Percentiles rank a stretch among this genome's conserved stretches.
Conservation (phyloP, 495 filamentous ascomycete genomes). For the Daldinia bambusicola region DNA sequence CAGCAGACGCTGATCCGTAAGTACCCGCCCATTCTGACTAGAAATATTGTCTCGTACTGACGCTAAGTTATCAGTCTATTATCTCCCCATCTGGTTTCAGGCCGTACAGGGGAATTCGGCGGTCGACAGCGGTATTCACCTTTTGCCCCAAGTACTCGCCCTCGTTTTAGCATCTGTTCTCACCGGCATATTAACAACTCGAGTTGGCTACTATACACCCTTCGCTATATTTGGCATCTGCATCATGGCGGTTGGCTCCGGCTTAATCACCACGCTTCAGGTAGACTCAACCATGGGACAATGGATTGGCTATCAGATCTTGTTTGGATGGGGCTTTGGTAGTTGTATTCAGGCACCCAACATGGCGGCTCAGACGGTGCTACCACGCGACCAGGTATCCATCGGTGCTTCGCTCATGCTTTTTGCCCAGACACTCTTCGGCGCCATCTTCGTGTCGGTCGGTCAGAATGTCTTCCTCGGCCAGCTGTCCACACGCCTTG, state of each 20-base stretch:
- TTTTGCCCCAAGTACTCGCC: conserved; percentile 58
- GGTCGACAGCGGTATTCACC: conserved; percentile 61
- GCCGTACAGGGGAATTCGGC: conserved; percentile 66
- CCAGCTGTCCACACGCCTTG: conserved; percentile 68
- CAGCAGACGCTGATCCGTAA: conserved; percentile 60
- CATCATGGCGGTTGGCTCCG: conserved; percentile 68
- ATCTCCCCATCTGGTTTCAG: conserved; percentile 76
- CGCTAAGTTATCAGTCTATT: conserved; percentile 51
- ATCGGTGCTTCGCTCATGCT: conserved; percentile 73
- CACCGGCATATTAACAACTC: conserved; percentile 59
- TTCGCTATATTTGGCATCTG: conserved; percentile 61
- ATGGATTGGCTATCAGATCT: conserved; percentile 76
- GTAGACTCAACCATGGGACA: conserved; percentile 58
- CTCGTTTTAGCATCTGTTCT: conserved; percentile 51
- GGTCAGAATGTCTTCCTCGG: conserved; percentile 83
- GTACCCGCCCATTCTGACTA: conserved; percentile 52
- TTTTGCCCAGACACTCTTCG: conserved; percentile 77
- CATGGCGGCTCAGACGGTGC: conserved; percentile 73
- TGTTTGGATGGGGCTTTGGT: conserved; percentile 74
- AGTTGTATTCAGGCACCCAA: conserved; percentile 71
- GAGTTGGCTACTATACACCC: conserved; percentile 72
- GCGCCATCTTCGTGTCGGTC: conserved; percentile 78
- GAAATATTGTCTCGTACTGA: not conserved
- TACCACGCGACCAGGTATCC: conserved; percentile 69
- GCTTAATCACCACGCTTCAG: conserved; percentile 70